phyloP scores from a whole-genome alignment of 1,284 basidiomycete species.

The Marasmius fiardii region DNA sequence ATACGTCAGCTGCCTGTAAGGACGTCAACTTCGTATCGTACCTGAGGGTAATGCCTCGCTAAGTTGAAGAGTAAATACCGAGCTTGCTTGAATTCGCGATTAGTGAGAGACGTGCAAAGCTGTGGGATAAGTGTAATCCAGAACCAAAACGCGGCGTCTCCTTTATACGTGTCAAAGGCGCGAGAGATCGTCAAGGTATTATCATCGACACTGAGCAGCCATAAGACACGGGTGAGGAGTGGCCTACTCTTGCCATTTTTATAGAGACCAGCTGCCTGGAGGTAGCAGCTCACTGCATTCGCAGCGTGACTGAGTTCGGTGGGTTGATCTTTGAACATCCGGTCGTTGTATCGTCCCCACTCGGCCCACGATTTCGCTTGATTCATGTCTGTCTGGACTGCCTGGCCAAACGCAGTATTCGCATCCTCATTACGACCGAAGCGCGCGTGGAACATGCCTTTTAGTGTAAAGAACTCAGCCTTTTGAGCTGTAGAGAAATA shows the following conservation, averaged over 20 bases:
- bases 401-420: conserved; percentile 89
- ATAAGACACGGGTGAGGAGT: conserved; percentile 88
- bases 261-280: conserved; percentile 96
- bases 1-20: conserved; percentile 14
- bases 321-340: conserved; percentile 85
- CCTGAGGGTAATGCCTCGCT: conserved; percentile 94
- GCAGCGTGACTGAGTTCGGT: conserved; percentile 76
- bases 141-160: conserved; percentile 97
- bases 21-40: conserved; percentile 14
- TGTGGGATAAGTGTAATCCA: conserved; percentile 99
- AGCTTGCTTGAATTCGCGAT: conserved; percentile 92
- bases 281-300: conserved; percentile 95
- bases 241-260: conserved; percentile 94
- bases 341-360: conserved; percentile 96
- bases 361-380: conserved; percentile 98
- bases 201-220: conserved; percentile 97
- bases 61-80: conserved; percentile 88
- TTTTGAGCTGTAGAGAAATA: conserved; percentile 96
- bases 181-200: conserved; percentile 71
- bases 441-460: conserved; percentile 97
- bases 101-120: conserved; percentile 86
- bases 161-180: conserved; percentile 96
- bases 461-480: conserved; percentile 99
- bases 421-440: conserved; percentile 89
- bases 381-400: conserved; percentile 93